Conservation (phyloP, 345 rosid genomes). For the Eucalyptus curtisii region DNA sequence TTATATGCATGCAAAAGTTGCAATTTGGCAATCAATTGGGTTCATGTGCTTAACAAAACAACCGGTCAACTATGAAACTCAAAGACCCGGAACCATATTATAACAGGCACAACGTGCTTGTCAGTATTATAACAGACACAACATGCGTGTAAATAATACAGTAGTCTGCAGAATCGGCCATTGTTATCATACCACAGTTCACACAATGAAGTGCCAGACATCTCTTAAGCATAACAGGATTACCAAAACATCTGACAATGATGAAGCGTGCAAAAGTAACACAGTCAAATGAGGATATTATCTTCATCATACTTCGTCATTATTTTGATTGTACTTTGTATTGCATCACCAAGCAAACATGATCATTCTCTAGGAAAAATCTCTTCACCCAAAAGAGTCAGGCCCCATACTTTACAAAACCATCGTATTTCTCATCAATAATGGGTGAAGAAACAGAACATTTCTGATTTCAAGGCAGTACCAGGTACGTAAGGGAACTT, state of each 20-base stretch:
- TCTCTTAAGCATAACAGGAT: neutral
- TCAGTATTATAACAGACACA: neutral
- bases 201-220: neutral
- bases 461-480: neutral
- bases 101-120: neutral
- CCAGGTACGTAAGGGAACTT: constrained; percentile 11
- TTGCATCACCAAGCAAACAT: neutral
- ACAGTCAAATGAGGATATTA: neutral
- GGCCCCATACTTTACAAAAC: neutral
- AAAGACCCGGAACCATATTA: neutral
- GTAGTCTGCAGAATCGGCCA: neutral
- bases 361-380: neutral
- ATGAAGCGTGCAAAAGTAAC: neutral
- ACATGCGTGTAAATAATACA: neutral
- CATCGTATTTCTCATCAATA: neutral
- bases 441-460: neutral
- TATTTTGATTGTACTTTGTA: neutral
- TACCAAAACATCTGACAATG: neutral
- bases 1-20: neutral
- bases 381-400: neutral
- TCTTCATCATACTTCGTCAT: neutral
- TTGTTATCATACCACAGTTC: neutral
- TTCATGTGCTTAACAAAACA: neutral
- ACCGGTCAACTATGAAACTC: neutral
- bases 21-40: neutral